Conservation (phyloP, 192 early-diverging fungal genomes). For the Umbelopsis ramanniana region DNA sequence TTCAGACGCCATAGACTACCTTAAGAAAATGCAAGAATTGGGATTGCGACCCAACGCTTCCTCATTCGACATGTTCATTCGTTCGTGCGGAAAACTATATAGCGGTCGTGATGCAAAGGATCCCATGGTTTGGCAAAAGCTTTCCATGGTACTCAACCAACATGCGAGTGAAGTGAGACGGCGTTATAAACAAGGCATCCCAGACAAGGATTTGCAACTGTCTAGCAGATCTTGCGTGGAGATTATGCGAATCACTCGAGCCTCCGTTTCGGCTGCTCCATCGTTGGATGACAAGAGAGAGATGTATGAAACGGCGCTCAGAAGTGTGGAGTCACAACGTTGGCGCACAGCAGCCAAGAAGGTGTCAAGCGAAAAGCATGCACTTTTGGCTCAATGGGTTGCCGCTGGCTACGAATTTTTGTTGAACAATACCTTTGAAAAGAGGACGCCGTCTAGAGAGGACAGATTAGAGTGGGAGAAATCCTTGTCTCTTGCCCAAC, state of each 20-base stretch:
- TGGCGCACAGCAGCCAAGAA: background rate
- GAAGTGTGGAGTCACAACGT: background rate
- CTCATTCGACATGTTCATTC: slow-evolving; percentile 5
- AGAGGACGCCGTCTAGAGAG: background rate
- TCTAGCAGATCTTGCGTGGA: background rate
- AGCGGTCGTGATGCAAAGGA: background rate
- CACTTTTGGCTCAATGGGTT: background rate
- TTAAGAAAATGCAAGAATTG: background rate
- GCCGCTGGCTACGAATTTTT: background rate
- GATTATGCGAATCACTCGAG: background rate
- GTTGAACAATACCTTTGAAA: background rate
- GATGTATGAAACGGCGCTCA: background rate
- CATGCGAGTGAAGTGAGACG: background rate
- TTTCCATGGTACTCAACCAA: background rate
- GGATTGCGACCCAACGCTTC: background rate
- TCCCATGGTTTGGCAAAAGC: slow-evolving; percentile 1
- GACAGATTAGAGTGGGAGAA: background rate
- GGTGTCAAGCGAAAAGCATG: background rate
- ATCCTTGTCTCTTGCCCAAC: background rate
- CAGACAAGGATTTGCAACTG: background rate
- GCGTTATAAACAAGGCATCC: background rate
- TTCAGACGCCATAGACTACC: background rate
- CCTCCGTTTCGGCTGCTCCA: background rate
- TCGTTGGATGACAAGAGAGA: background rate
- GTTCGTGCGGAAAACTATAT: background rate